Evolutionary conservation across 352 stramenopile genomes (phyloP), one percentile per base, ranked within the genome.

Genomic region (Albugo candida): DNA sequence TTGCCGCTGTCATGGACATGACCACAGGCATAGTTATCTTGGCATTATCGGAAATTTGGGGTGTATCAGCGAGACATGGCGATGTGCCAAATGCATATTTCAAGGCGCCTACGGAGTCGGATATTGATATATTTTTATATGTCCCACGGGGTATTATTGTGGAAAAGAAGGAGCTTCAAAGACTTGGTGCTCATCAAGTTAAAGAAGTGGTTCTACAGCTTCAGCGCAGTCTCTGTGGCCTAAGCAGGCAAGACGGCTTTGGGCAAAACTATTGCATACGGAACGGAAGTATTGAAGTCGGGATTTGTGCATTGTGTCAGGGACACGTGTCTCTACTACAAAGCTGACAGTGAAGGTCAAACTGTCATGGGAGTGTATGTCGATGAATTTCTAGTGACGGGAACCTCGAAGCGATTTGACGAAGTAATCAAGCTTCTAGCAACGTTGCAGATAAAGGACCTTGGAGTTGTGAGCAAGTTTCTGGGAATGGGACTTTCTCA

Each of bases 241-340:
- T 52, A 50, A 49, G 13, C 50, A 55, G 21, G 50, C 41, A 11
- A 16, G 36, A 5, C 2, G 43, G 10, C 17, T 48, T 6, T 55
- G 50, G 50, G n/a, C 51, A 48, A n/a, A 45, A 13, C 17, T 55
- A n/a, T 35, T 53, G n/a, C 48, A 53, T 35, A 16, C 37, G 13
- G 36, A 19, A 16, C 37, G 13, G 36, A 19, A 34, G 13, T 53
- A 8, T 8, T 43, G 19, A 2, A 8, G 8, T 21, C 19, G 8
- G 38, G 38, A 3, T 43, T 43, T 24, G 19, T 21, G 38, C 38
- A 43, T 10, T 43, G 38, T 24, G 17, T 8, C 19, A 21, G 3
- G 8, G 38, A 8, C 38, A 43, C 19, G 3, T 43, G 38, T 24
- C 38, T 3, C 3, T 43, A 43, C 38, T 24, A 8, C 38, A 19